Conservation (phyloP, 805 yeast species). For the Yamadazyma scolyti region DNA sequence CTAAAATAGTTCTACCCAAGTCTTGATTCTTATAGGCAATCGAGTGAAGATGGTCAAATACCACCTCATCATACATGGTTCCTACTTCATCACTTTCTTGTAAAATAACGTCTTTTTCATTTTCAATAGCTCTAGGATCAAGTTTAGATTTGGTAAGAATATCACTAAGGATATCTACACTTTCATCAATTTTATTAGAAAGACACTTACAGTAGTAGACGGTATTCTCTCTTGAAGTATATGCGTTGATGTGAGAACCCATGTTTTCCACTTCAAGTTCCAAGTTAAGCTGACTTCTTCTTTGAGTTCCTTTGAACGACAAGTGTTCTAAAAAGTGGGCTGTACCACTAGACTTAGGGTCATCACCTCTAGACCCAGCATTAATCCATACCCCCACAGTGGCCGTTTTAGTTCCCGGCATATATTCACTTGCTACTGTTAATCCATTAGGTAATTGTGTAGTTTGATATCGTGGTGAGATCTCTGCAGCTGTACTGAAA, state of each 20-base stretch:
- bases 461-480: constrained; percentile 40
- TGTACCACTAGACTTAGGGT: constrained; percentile 80
- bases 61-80: constrained; percentile 97
- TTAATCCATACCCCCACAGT: constrained; percentile 98
- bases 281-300: constrained; percentile 73
- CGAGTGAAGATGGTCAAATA: constrained; percentile 93
- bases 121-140: constrained; percentile 82
- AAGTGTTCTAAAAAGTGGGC: constrained; percentile 97
- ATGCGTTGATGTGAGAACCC: constrained; percentile 98
- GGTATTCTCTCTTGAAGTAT: constrained; percentile 95
- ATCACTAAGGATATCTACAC: constrained; percentile 86
- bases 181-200: constrained; percentile 72
- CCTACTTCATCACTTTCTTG: constrained; percentile 98
- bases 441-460: constrained; percentile 85
- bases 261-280: constrained; percentile 94
- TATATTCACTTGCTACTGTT: constrained; percentile 86
- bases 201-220: constrained; percentile 93
- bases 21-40: constrained; percentile 89
- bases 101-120: constrained; percentile 93
- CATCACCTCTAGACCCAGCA: constrained; percentile 97
- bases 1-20: constrained; percentile 92
- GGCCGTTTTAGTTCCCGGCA: constrained; percentile 88
- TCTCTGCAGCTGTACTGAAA: constrained; percentile 4
- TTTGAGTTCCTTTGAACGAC: constrained; percentile 91
- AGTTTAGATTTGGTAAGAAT: constrained; percentile 82